Percentiles rank a stretch among this genome's conserved stretches.
Evolutionary conservation across 306 rosid genomes (phyloP).

Genomic region (Rosa rugosa): DNA sequence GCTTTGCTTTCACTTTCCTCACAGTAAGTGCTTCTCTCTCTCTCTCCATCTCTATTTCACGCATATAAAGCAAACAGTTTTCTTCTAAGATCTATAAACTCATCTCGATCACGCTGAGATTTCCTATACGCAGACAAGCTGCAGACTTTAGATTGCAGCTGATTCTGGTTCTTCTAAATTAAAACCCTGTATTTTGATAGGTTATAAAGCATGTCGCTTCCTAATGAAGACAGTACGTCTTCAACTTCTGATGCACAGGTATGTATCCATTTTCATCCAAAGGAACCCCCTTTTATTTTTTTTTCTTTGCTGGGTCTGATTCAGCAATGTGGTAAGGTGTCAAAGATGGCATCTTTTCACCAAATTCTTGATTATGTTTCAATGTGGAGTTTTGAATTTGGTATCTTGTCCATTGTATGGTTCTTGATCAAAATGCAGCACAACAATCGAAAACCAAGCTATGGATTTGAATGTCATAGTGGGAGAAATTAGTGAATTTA

Average conservation of each 20-base stretch:
- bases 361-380: neutral
- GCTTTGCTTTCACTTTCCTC: neutral
- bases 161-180: neutral
- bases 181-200: neutral
- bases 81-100: neutral
- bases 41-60: neutral
- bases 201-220: conserved; percentile 49
- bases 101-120: neutral
- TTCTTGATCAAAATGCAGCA: neutral
- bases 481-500: neutral
- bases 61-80: neutral
- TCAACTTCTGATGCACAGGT: conserved; percentile 60
- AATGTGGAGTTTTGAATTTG: neutral
- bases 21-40: conserved; percentile 13
- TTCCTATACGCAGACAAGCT: neutral
- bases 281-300: neutral
- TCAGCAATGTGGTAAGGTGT: neutral
- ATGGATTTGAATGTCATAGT: neutral
- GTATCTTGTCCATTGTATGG: neutral
- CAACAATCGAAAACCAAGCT: neutral
- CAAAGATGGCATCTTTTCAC: neutral
- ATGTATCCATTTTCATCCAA: conserved; percentile 23
- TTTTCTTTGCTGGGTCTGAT: neutral
- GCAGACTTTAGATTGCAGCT: neutral
- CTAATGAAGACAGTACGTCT: conserved; percentile 59